Conservation (phyloP, 2,329 filamentous ascomycete species). For the Whalleya microplaca region DNA sequence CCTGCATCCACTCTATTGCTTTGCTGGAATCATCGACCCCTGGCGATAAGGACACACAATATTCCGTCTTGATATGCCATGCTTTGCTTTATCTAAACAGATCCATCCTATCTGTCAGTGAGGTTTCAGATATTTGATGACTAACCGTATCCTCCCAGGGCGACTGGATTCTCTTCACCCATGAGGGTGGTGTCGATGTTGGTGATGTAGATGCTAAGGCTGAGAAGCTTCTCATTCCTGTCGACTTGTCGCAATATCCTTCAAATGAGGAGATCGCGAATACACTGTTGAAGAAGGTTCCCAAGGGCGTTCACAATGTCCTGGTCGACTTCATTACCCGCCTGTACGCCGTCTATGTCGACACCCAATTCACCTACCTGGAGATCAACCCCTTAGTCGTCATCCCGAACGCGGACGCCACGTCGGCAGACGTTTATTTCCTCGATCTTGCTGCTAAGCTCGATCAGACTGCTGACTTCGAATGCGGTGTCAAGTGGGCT, state of each 20-base stretch:
- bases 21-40: conserved; percentile 22
- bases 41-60: conserved; percentile 2
- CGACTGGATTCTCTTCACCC: conserved; percentile 99
- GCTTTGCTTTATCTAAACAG: conserved; percentile 1
- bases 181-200: conserved; percentile 99
- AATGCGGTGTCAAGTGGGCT: conserved; percentile 99
- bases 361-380: conserved; percentile 99
- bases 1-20: conserved; percentile 34
- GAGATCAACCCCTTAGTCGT: conserved; percentile 99
- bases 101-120: conserved; percentile 15
- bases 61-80: conserved; percentile 13
- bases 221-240: conserved; percentile 96
- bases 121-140: conserved; percentile 25
- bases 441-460: conserved; percentile 98
- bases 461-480: conserved; percentile 98
- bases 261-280: conserved; percentile 92
- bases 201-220: conserved; percentile 99
- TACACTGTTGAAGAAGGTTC: conserved; percentile 87
- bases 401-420: conserved; percentile 90
- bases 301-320: conserved; percentile 94
- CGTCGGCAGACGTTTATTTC: conserved; percentile 95
- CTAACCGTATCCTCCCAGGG: conserved; percentile 60
- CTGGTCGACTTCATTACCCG: conserved; percentile 98
- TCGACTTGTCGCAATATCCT: conserved; percentile 91
- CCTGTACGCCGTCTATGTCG: conserved; percentile 97